These are phyloP conservation scores for Inonotus obliquus DNA, from an alignment of 1,284 basidiomycete genomes.

Conservation along the genomic window DNA sequence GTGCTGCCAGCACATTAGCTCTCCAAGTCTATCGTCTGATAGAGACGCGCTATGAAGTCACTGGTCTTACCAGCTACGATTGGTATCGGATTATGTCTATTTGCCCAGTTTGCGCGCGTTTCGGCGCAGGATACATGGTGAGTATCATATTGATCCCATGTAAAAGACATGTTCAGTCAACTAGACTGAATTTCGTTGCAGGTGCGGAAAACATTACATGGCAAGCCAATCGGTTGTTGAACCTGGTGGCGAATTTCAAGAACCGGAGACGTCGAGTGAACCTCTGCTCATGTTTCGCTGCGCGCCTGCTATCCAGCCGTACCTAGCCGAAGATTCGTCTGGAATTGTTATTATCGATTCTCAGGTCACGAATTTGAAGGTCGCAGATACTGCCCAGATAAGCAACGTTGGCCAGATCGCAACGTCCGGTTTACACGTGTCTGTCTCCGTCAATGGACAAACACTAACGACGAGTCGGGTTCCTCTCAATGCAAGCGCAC, in stretches of 20 bases:
- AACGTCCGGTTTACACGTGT: conserved; percentile 32
- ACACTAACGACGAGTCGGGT: conserved; percentile 40
- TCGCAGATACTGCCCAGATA: conserved; percentile 45
- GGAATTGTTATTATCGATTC: conserved; percentile 53
- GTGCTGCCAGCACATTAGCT: neutral
- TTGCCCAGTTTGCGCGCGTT: neutral
- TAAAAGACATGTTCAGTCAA: neutral
- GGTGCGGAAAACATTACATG: conserved; percentile 70
- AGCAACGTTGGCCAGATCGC: conserved; percentile 27
- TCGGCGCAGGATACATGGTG: conserved; percentile 10
- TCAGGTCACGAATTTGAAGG: conserved; percentile 44
- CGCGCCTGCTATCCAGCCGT: conserved; percentile 62
- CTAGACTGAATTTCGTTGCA: conserved; percentile 22
- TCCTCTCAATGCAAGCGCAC: conserved; percentile 48
- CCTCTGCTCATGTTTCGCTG: conserved; percentile 68
- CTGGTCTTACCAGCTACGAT: neutral
- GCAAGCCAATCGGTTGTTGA: conserved; percentile 42
- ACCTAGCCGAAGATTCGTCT: conserved; percentile 48
- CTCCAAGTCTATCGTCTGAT: neutral
- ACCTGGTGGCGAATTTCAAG: conserved; percentile 57
- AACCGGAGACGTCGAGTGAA: conserved; percentile 39
- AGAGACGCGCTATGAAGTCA: neutral
- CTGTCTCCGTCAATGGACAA: conserved; percentile 38
- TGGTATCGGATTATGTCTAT: neutral
- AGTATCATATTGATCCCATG: neutral